Base-by-base conservation (phyloP, 1,139 yeast genomes). In the Zygosaccharomyces pseudobailii region DNA sequence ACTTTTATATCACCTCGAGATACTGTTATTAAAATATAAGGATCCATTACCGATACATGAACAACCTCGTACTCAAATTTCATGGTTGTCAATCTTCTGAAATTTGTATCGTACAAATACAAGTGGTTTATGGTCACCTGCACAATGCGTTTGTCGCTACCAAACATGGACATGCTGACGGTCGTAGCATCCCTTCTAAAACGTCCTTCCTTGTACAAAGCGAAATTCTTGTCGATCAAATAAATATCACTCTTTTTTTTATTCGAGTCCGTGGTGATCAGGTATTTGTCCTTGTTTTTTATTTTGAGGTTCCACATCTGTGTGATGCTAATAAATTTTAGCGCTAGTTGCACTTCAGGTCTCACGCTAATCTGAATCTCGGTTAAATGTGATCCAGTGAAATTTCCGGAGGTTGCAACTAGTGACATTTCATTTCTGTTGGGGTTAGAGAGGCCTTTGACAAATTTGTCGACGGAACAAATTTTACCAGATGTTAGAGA, bases 61-160 rank as follows among this genome's bases (percentile, higher is more conserved):
- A 79, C 71, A 19, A 80, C 77, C 56, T 79, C 83, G 50, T 76
- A 67, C 45, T 70, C 71, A 34, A 80, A 67, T 38, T 69, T 68
- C 39, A 67, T 63, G 28, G 71, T 69, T 3, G 68, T 59, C 17
- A 69, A 45, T 39, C 69, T 65, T 50, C 78, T 76, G 63, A 88
- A 84, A 39, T 77, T 77, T 44, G 80, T 71, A 58, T 84, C 87
- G 62, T 81, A 88, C 3, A 87, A 65, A 34, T 77, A 73, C 34
- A 88, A 75, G 50, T 80, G 82, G 40, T 78, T 76, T 0, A 86
- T 79, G 0, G 94, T 83, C 1, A 88, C 80, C 62, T 89, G 96
- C 13, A 87, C 75, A 41, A 87, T 79, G 52, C 79, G 74, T 52
- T 80, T 76, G 1, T 82, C 82, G 28, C 75, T 74, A 48, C 78